Evolutionary conservation across 176 grass and related monocot genomes (phyloP), one percentile per base, ranked within the genome.

Genomic region (Rhipidocladum racemiflorum): DNA sequence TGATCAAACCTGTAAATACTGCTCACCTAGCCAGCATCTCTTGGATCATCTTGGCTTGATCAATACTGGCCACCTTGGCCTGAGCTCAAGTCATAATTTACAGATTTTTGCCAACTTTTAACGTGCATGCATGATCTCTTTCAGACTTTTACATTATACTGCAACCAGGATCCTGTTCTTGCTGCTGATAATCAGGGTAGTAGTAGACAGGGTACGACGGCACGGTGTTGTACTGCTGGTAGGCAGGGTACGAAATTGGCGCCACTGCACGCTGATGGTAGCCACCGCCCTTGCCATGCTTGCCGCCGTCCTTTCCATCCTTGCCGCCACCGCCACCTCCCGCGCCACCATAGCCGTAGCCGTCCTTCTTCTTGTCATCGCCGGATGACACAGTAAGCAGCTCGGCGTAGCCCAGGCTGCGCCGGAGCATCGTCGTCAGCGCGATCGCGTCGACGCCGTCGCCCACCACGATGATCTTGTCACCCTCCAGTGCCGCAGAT

Each of bases 341-440:
- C 1, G 23, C 56, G 10, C 56, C 56, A 67, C 81, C 62, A 0
- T 80, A 74, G 5, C 74, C 61, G 17, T 92, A 88, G 5, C 82
- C 42, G 34, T 83, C 77, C 63, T 68, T 91, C 70, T 81, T 85
- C 74, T 88, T 90, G 30, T 91, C 90, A 13, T 90, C 85, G 0
- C 81, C 90, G 8, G 85, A 84, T 2, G 61, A 81, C n/a, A 92
- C 79, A 28, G 76, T 92, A 35, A 96, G 78, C 34, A 96, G 69
- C 60, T 96, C 93, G 3, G 83, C 88, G 73, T 92, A 69, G 42
- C 90, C 90, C 27, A 96, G 84, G 38, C 78, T 49, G 2, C 85
- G 87, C 25, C 90, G 86, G 23, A 96, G 83, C 59, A 67, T 61
- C 9, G 35, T 90, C 1, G 90, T 92, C 40, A 92, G 83, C n/a